Conservation (phyloP, 192 early-diverging fungal genomes). For the Geranomyces michiganensis region DNA sequence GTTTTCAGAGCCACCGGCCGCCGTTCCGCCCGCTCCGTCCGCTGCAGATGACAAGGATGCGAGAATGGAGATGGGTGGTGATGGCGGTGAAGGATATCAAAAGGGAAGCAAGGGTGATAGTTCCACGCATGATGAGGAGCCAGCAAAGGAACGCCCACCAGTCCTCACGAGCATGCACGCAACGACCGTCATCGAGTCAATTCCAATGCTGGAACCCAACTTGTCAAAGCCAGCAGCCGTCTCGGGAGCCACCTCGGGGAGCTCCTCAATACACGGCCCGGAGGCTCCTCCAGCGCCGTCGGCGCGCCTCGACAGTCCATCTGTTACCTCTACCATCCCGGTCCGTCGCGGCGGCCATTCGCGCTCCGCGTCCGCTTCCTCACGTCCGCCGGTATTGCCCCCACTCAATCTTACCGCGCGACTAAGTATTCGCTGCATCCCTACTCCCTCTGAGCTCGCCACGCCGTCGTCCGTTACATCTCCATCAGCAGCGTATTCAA, state of each 20-base stretch:
- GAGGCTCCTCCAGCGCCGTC: neutral
- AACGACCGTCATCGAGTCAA: conserved; percentile 9
- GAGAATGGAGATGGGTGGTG: conserved; percentile 2
- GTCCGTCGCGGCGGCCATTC: neutral
- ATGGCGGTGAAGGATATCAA: neutral
- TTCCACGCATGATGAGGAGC: neutral
- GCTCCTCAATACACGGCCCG: no score
- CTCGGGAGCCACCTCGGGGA: no score
- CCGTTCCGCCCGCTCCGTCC: neutral
- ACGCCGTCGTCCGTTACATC: conserved; percentile 6
- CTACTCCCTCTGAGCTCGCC: neutral
- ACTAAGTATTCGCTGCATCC: conserved; percentile 18
- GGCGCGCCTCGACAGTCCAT: neutral
- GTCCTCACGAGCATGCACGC: neutral
- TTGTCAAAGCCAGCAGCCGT: neutral
- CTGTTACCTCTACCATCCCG: neutral
- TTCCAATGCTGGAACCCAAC: conserved; percentile 12
- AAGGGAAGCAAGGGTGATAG: neutral
- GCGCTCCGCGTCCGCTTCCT: neutral
- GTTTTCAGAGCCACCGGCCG: neutral
- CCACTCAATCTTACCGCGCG: conserved; percentile 1
- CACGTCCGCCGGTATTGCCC: neutral
- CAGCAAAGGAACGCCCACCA: neutral
- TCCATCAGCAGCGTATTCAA: neutral
- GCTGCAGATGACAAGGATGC: neutral